Evolutionary conservation across 1,139 yeast species (phyloP), one percentile per base, ranked within the genome.

Genomic region (Magnusiomyces suaveolens): DNA sequence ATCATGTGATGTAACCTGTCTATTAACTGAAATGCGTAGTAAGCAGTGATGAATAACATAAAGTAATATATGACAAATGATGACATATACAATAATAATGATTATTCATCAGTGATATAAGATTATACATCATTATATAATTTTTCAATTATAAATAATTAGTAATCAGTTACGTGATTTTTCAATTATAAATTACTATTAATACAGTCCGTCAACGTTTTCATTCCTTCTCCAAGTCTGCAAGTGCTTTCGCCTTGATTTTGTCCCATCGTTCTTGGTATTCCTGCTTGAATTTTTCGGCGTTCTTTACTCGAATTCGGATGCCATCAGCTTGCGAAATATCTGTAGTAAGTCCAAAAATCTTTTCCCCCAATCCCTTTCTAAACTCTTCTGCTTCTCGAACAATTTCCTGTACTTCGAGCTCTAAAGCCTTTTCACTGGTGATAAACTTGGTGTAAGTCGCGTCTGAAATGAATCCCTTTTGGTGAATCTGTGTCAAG

Each of bases 291-390:
- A 61, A 59, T 44, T 60, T 53, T 8, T 78, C 82, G 63, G 86
- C 77, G n/a, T 88, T 79, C 43, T 71, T 70, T 56, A 88, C 74
- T 65, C 97, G 82, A 73, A 94, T 80, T 71, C 94, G 80, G 55
- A 92, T 75, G 0, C 96, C 96, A 69, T 87, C 95, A 67, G 90
- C 90, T 70, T 88, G 87, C 60, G 96, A 87, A 51, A 92, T 83
- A 66, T 92, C 97, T 64, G 85, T 92, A 39, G 92, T 87, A 21
- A 85, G 80, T 14, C 85, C 84, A 66, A 89, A 85, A 64, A 88
- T 80, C 53, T 78, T 72, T 61, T 80, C 84, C 6, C 84, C 80
- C 96, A 97, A 90, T 29, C 88, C 94, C 52, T 81, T 79, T 66
- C 87, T 87, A 62, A 79, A 73, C 20, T 71, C 61, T 65, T 87